Conservation (phyloP, 2,329 filamentous ascomycete genomes). For the Ophiostoma triangulosporum region DNA sequence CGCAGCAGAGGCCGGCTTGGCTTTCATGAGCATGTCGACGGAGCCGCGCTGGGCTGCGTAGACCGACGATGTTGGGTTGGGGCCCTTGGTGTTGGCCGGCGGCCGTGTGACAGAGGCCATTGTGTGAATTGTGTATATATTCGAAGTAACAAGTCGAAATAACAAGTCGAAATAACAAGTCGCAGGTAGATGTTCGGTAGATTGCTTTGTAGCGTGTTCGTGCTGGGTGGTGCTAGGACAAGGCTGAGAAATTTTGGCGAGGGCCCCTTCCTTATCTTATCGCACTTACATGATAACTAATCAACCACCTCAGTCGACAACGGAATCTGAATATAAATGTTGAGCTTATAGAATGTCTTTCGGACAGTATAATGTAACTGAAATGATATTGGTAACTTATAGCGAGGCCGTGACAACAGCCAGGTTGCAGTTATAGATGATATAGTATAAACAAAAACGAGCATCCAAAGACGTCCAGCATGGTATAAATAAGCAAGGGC, state of each 20-base stretch:
- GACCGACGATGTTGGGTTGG: constrained; percentile 5
- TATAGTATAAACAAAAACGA: not conserved
- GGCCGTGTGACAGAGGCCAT: constrained; percentile 3
- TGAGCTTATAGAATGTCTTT: no score
- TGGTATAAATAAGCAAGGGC: not conserved
- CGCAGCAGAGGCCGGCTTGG: not conserved
- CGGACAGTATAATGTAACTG: no score
- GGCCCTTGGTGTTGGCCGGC: constrained; percentile 1
- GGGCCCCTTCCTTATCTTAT: not conserved
- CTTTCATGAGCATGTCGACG: constrained; percentile 7
- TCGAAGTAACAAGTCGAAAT: no score
- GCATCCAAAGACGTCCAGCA: not conserved
- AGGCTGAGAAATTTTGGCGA: not conserved
- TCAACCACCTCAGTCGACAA: no score
- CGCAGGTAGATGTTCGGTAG: not conserved
- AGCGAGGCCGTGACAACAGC: no score
- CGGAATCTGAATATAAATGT: no score
- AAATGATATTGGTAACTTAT: no score
- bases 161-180: no score
- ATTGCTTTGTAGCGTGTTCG: not conserved
- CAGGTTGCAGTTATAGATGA: not conserved
- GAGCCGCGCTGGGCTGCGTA: constrained; percentile 9
- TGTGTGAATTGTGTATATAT: not conserved
- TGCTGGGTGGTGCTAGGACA: not conserved
- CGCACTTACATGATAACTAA: not conserved